Evolutionary conservation across 257 asterid genomes (phyloP), one percentile per base, ranked within the genome.

Genomic region (Solanum virginianum): DNA sequence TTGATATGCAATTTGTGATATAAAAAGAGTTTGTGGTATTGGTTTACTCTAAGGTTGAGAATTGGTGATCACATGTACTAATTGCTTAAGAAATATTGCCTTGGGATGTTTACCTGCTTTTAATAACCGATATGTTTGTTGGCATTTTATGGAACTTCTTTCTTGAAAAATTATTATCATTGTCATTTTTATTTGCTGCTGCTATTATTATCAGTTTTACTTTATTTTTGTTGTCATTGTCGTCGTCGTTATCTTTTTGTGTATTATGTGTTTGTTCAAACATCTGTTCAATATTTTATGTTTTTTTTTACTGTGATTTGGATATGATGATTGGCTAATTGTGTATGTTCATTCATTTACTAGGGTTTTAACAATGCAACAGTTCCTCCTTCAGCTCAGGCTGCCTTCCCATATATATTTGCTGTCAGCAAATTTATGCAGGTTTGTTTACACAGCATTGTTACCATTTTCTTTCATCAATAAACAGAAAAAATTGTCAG

Each of bases 341-440:
- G 22, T 84, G 53, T 74, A n/a, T 55, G 41, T 74, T 75, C 68
- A 24, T 43, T 24, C 56, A 83, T 83, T 26, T 83, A 65, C 86
- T 85, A 97, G 99, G 89, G 91, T 74, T 97, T 94, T 68, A 94
- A 90, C 89, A 95, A 94, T 59, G 97, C 99, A 71, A 90, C 98
- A 65, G 98, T 97, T 85, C 99, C 99, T 51, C 91, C 97, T 87
- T 93, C 95, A n/a, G 90, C 94, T 77, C 99, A 97, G 90, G 98
- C 99, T 79, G 85, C 99, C 26, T 95, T 93, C 89, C 98, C 98
- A 13, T 97, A 97, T 87, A 84, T 92, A 81, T 97, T 92, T 86
- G 95, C 90, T 53, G 93, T 97, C 80, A 97, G 98, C 98, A 97
- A 97, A 93, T 97, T 97, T 91, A 91, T 97, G 86, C 99, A 97